phyloP scores from a whole-genome alignment of 306 rosid genomes.

The Gynostemma pentaphyllum region DNA sequence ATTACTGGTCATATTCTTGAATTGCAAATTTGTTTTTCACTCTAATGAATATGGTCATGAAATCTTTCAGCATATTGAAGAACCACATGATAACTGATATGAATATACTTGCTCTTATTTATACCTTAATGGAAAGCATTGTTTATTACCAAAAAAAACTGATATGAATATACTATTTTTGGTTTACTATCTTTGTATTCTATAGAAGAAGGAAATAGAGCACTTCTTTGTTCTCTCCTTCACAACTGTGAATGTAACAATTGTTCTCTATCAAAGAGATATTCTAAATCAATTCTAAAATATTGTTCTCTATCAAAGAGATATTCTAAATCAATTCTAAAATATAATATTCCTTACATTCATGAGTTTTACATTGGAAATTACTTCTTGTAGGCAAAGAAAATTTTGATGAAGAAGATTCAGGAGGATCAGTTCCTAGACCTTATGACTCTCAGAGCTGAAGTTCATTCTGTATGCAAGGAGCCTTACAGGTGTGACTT shows the following conservation, averaged over 20 bases:
- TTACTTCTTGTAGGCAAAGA: constrained; percentile 56
- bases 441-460: constrained; percentile 69
- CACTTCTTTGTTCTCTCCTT: not conserved
- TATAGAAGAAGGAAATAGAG: not conserved
- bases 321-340: not conserved
- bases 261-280: not conserved
- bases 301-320: too few species aligned
- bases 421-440: constrained; percentile 90
- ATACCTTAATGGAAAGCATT: too few species aligned
- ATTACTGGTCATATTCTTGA: not conserved
- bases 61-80: not conserved
- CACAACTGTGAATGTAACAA: not conserved
- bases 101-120: too few species aligned
- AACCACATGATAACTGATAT: not conserved
- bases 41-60: not conserved
- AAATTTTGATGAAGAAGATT: constrained; percentile 67
- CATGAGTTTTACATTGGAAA: constrained; percentile 17
- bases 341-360: not conserved
- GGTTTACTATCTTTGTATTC: not conserved
- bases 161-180: not conserved
- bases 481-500: constrained; percentile 85
- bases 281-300: not conserved
- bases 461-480: constrained; percentile 72
- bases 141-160: too few species aligned
- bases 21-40: too few species aligned